phyloP scores from a whole-genome alignment of 2,329 filamentous ascomycete species.

The Madurella mycetomatis region DNA sequence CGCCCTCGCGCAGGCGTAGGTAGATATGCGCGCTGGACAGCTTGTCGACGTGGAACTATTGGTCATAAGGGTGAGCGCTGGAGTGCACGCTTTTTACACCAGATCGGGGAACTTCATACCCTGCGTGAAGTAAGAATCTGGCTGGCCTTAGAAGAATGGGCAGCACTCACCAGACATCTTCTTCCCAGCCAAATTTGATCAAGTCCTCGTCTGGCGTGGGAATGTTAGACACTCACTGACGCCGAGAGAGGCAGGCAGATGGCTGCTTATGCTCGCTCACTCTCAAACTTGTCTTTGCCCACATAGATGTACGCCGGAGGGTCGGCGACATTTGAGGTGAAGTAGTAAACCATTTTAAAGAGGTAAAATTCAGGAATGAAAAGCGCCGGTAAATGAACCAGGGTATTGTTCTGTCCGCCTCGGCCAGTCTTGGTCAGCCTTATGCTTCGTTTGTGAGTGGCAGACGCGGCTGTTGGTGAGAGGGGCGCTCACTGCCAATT shows the following conservation, averaged over 20 bases:
- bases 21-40: constrained; percentile 96
- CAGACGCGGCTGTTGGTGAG: too few species aligned
- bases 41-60: constrained; percentile 93
- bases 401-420: too few species aligned
- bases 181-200: constrained; percentile 89
- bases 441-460: too few species aligned
- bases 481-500: too few species aligned
- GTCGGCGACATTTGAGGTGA: constrained; percentile 76
- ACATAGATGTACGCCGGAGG: constrained; percentile 89
- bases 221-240: background rate
- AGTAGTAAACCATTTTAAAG: constrained; percentile 84
- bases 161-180: constrained; percentile 78
- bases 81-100: background rate
- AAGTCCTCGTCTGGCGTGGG: constrained; percentile 78
- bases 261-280: constrained; percentile 42
- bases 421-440: too few species aligned
- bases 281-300: constrained; percentile 98
- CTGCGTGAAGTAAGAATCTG: constrained; percentile 22
- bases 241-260: too few species aligned
- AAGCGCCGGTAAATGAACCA: background rate
- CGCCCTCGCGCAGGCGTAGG: constrained; percentile 72
- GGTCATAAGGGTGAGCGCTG: constrained; percentile 3
- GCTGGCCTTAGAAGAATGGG: background rate
- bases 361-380: constrained; percentile 1
- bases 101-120: constrained; percentile 27